Base-by-base conservation (phyloP, 129 eudicot species). In the Saussurea involucrata region DNA sequence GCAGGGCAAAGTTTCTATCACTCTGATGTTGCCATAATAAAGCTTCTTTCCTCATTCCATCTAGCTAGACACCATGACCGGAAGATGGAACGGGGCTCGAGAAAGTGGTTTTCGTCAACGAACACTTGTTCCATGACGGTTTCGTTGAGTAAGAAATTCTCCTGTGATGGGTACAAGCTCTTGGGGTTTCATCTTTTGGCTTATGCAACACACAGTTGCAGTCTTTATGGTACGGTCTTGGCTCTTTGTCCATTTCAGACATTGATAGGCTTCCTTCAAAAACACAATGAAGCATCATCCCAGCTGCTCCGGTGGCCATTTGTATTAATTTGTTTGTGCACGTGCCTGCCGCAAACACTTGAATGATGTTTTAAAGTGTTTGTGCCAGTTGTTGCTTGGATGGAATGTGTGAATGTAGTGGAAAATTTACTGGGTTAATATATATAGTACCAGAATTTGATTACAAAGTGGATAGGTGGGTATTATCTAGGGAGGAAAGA, bases 81-180 rank as follows among this genome's bases (percentile, higher is more conserved):
- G 76, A 72, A 76, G 66, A 49, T 72, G 0, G 28, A 72, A n/a
- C 10, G 1, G 27, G 25, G 71, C 33, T 66, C 77, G 65, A 69
- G 79, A 71, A 84, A 68, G 81, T 49, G 53, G 83, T 28, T 46
- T 18, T 1, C 6, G 79, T 24, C 34, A 81, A 5, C 17, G 86
- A 72, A 61, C 31, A 34, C 11, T 17, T 73, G 36, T 73, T 68
- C 69, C 74, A 33, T 13, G 58, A 44, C 9, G 36, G 66, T 24
- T 68, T 77, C 55, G 34, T 77, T 18, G 75, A 76, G 76, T 75
- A 81, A 11, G 85, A 72, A 72, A 85, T 72, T 72, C 25, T 77
- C 33, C 64, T 65, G 20, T 69, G 76, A 28, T 65, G 66, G 27
- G 5, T 24, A 60, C 57, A 77, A 64, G 75, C 15, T 18, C 3